Evolutionary conservation across 192 early-diverging fungal species (phyloP), one percentile per base, ranked within the genome.

Genomic region (Coemansia sp.): DNA sequence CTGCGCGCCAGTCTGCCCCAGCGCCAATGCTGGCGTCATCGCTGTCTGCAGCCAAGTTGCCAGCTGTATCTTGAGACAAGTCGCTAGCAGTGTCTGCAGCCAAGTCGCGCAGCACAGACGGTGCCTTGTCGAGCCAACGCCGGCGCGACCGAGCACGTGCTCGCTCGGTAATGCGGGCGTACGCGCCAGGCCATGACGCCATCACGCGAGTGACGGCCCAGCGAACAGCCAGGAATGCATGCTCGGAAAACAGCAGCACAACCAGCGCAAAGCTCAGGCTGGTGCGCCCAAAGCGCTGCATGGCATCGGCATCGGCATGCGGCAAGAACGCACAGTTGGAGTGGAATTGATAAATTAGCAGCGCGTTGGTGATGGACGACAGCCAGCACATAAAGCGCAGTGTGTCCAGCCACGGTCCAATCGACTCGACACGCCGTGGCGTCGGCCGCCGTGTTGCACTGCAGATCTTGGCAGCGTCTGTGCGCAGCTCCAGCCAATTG

Each of bases 391-490:
- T 73, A 29, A 83, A 82, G 55, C 70, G 73, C 57, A 93, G 69
- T 35, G 84, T 88, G 38, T 82, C 73, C 17, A 90, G 54, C 92
- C 92, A 94, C 21, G 92, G 90, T 15, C 89, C 88, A 60, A 92
- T 90, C 39, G 87, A 83, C 61, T 92, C 90, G 29, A 88, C 85
- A 12, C 91, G 76, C 23, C 84, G 65, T 51, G 92, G 90, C 54
- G 86, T 83, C 0, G 92, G 90, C 12, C 92, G 84, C 58, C 90
- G 84, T 5, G 86, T 84, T 49, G 89, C 84, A 39, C 83, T 87
- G 66, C 90, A 90, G 59, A 98, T 87, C 74, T 98, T 98, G 72
- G 93, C 86, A 0, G 94, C 94, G 72, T 98, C 94, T 7, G 88
- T 84, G 51, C 96, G 84, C 55, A 98, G 72, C 83, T 98, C 94